A percentile compares a stretch with the other conserved stretches of the same genome.
Evolutionary conservation across 2,329 filamentous ascomycete genomes (phyloP).

Genomic region (Colletotrichum tropicicola): DNA sequence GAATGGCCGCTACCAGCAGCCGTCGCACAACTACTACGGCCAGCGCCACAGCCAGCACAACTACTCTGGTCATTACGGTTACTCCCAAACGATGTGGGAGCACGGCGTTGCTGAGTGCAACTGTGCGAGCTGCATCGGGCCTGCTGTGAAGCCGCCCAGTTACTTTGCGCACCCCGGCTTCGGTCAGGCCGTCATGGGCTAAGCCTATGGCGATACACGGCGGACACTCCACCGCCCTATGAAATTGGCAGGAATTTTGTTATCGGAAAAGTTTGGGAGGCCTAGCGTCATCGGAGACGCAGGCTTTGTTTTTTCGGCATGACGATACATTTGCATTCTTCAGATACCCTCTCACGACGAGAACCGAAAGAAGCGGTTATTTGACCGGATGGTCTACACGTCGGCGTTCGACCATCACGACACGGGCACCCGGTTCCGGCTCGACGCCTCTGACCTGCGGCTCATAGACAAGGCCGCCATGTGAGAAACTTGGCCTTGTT

Average conservation of each 20-base stretch:
- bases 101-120: conserved; percentile 58
- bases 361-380: conserved; percentile 32
- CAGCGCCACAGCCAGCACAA: conserved; percentile 46
- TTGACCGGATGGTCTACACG: conserved; percentile 25
- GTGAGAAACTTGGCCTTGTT: not conserved
- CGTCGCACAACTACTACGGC: conserved; percentile 45
- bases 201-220: conserved; percentile 29
- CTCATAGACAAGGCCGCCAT: no score
- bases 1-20: conserved; percentile 54
- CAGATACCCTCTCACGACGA: conserved; percentile 33
- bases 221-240: not conserved
- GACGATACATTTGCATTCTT: conserved; percentile 35
- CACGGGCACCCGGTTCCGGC: conserved; percentile 5
- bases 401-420: conserved; percentile 28
- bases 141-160: conserved; percentile 51
- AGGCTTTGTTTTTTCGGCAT: conserved; percentile 30
- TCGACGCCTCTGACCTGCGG: not conserved
- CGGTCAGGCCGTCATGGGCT: conserved; percentile 65
- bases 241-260: conserved; percentile 22
- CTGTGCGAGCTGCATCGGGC: conserved; percentile 55
- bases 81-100: conserved; percentile 58
- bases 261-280: conserved; percentile 31
- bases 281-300: conserved; percentile 27
- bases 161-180: conserved; percentile 61
- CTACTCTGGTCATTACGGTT: conserved; percentile 55